Percentiles rank a stretch among this genome's conserved stretches.
These are phyloP conservation scores for Centrapalus pauciflorus DNA, from an alignment of 129 eudicot genomes.

Conservation along the genomic window DNA sequence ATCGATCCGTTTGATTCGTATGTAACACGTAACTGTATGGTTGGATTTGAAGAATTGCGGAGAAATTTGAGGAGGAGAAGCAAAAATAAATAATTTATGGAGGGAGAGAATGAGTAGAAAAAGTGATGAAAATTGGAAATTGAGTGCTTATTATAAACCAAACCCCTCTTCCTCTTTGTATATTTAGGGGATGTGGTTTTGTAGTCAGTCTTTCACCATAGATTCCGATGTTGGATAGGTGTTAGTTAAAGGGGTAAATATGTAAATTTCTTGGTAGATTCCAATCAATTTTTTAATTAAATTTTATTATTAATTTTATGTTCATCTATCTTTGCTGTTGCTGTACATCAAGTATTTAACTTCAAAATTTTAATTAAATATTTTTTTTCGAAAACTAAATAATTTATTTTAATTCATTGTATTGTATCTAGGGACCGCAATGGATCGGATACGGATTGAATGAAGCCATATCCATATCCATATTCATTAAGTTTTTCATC, in stretches of 20 bases:
- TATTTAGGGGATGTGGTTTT: constrained; percentile 29
- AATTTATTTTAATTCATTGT: too few species aligned
- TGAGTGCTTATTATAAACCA: constrained; percentile 9
- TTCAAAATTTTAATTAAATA: too few species aligned
- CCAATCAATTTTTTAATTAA: too few species aligned
- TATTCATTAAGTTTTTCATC: too few species aligned
- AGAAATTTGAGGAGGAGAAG: not conserved
- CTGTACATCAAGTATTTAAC: too few species aligned
- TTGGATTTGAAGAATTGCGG: constrained; percentile 7
- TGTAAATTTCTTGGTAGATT: not conserved
- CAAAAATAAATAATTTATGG: not conserved
- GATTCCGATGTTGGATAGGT: constrained; percentile 19
- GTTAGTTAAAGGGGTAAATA: constrained; percentile 23
- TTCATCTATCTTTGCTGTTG: too few species aligned
- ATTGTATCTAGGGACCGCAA: too few species aligned
- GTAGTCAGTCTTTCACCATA: constrained; percentile 25
- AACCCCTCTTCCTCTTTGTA: constrained; percentile 22
- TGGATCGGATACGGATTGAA: too few species aligned
- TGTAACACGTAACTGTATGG: constrained; percentile 24
- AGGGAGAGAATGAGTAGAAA: not conserved
- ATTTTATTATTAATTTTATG: too few species aligned
- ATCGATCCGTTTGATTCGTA: constrained; percentile 13
- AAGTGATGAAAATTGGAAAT: not conserved
- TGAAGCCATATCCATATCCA: too few species aligned
- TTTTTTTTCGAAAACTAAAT: too few species aligned